phyloP scores from a whole-genome alignment of 257 asterid species.

The Solanum pinnatisectum region DNA sequence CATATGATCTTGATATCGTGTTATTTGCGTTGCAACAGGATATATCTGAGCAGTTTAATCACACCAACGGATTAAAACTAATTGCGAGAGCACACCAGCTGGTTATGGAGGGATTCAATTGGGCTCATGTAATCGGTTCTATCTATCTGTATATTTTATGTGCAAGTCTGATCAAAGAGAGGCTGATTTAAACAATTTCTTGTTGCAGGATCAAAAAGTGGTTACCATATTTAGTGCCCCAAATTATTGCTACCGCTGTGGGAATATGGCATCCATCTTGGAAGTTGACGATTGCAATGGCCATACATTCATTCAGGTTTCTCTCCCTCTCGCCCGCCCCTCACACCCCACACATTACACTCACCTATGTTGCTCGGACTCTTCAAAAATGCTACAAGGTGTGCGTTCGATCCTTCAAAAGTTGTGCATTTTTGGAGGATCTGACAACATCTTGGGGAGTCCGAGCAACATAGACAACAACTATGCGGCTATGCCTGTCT shows the following conservation, averaged over 20 bases:
- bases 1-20: not conserved
- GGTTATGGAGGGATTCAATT: slow-evolving; percentile 85
- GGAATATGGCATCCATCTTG: slow-evolving; percentile 79
- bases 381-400: not conserved
- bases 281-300: slow-evolving; percentile 70
- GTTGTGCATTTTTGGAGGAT: not conserved
- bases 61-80: slow-evolving; percentile 60
- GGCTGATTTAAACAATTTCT: not conserved
- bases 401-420: not conserved
- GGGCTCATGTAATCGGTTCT: slow-evolving; percentile 59
- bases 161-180: not conserved
- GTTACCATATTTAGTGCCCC: slow-evolving; percentile 84
- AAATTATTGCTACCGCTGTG: slow-evolving; percentile 81
- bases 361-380: not conserved
- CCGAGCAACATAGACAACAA: not conserved
- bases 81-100: slow-evolving; percentile 86
- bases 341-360: not conserved
- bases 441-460: not conserved
- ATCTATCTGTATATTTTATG: not conserved
- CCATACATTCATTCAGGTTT: slow-evolving; percentile 71
- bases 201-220: slow-evolving; percentile 71
- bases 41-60: slow-evolving; percentile 79
- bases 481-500: not conserved
- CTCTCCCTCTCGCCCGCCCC: not conserved
- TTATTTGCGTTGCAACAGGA: slow-evolving; percentile 38